Base-by-base conservation (phyloP, 176 grass and related monocot genomes). In the Guadua angustifolia region DNA sequence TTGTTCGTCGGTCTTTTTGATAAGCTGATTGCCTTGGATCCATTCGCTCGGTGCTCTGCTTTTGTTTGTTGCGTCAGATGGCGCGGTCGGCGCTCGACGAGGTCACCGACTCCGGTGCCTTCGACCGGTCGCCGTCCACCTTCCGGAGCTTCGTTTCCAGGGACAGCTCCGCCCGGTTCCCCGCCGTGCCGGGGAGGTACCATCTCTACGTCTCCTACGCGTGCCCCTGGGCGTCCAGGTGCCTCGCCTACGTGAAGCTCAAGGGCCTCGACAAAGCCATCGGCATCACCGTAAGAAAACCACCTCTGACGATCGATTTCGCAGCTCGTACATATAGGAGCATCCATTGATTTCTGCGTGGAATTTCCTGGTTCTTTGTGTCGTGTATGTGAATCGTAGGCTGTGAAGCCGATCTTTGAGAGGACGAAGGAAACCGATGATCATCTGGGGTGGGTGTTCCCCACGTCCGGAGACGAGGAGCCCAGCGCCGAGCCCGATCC, bases 171-270 rank as follows among this genome's bases (percentile, higher is more conserved):
- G 79, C 95, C 44, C 89, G 66, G 42, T 98, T 95, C 86, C 89
- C 89, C 9, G 85, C 93, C 62, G 90, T 88, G 88, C 18, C 87
- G 12, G 95, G 87, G 9, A 72, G 95, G 79, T 98, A 98, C 90
- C 92, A 98, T 81, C 87, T 98, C 49, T 98, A 98, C 66, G 92
- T 98, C 76, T 98, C 95, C 56, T 98, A 95, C 88, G 91, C 91
- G 32, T 98, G 95, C 78, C 95, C 95, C 39, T 98, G 93, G 95
- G 95, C 95, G 46, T 98, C 89, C 78, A 75, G 92, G 58, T 98
- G 92, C 83, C 91, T 98, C 73, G 88, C 95, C 44, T 93, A 76
- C 90, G 45, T 98, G 74, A 98, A 93, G 89, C 89, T 98, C 72
- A 98, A 98, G 88, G 95, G 91, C 80, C 91, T 98, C 71, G 93